Conservation (phyloP, 805 yeast species). For the Candida morakotiae region DNA sequence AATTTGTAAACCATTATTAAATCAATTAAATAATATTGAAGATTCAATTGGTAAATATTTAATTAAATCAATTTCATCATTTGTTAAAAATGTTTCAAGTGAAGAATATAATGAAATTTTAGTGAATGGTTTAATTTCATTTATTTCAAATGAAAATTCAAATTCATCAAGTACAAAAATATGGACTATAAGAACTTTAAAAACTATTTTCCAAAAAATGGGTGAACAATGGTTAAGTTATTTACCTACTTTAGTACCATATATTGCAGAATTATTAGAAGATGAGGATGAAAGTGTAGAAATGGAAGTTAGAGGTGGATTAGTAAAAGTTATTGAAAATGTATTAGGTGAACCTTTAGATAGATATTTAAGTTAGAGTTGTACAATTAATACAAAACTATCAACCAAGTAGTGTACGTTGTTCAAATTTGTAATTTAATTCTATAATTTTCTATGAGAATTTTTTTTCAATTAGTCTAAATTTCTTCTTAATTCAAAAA, state of each 20-base stretch:
- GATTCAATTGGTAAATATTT: conserved; percentile 73
- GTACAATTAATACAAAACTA: too few species aligned
- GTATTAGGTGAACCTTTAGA: conserved; percentile 95
- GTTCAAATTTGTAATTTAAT: conserved; percentile 1
- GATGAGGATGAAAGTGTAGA: conserved; percentile 94
- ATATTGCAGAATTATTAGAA: conserved; percentile 90
- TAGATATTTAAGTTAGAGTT: conserved; percentile 60
- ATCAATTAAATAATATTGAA: conserved; percentile 66
- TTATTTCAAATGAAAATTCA: conserved; percentile 41
- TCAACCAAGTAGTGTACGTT: conserved; percentile 7
- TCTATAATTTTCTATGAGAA: conserved; percentile 6
- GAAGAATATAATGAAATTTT: conserved; percentile 69
- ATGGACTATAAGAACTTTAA: conserved; percentile 79
- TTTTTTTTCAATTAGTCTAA: conserved; percentile 6
- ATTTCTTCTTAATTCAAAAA: neutral
- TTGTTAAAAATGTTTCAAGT: conserved; percentile 66
- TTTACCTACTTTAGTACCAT: conserved; percentile 92
- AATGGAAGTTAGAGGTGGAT: conserved; percentile 81
- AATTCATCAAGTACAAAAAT: conserved; percentile 67
- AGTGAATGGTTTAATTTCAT: conserved; percentile 33
- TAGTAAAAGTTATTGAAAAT: conserved; percentile 86
- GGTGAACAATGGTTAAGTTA: conserved; percentile 92
- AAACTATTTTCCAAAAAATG: conserved; percentile 79
- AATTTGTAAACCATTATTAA: conserved; percentile 57
- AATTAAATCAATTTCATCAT: conserved; percentile 73